A percentile compares a stretch with the other conserved stretches of the same genome.
Conservation (phyloP, 228 moss, liverwort and hornwort species). For the Sphagnum magellanicum region DNA sequence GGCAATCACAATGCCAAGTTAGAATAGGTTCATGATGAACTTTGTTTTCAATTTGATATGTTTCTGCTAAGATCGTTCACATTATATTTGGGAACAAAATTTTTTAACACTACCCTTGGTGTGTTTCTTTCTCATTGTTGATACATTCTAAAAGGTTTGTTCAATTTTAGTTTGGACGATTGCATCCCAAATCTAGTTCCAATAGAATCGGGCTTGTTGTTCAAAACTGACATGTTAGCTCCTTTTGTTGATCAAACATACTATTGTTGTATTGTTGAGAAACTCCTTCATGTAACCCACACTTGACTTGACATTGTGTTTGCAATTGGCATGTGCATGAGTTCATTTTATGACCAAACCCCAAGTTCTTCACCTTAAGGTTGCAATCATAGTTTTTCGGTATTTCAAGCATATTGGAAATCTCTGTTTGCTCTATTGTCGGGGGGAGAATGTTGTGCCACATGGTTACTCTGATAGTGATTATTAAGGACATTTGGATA, state of each 20-base stretch:
- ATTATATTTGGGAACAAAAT: neutral
- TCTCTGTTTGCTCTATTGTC: no score
- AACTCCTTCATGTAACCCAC: neutral
- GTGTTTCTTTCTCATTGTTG: neutral
- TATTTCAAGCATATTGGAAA: no score
- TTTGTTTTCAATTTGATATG: neutral
- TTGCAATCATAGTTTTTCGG: no score
- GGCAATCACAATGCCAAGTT: neutral
- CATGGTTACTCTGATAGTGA: neutral
- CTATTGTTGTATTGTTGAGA: neutral
- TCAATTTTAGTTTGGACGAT: neutral
- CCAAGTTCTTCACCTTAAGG: no score
- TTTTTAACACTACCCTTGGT: neutral
- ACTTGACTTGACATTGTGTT: neutral
- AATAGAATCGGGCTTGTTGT: neutral
- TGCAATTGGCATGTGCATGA: neutral
- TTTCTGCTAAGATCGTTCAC: neutral
- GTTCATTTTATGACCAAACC: neutral
- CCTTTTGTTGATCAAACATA: neutral
- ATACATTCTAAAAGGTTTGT: neutral
- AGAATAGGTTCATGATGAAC: neutral
- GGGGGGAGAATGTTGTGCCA: no score
- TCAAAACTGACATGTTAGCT: neutral
- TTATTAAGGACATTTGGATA: neutral
- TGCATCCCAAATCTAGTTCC: neutral